Base-by-base conservation (phyloP, 768 basidiomycete genomes). In the Lactifluus volemus region DNA sequence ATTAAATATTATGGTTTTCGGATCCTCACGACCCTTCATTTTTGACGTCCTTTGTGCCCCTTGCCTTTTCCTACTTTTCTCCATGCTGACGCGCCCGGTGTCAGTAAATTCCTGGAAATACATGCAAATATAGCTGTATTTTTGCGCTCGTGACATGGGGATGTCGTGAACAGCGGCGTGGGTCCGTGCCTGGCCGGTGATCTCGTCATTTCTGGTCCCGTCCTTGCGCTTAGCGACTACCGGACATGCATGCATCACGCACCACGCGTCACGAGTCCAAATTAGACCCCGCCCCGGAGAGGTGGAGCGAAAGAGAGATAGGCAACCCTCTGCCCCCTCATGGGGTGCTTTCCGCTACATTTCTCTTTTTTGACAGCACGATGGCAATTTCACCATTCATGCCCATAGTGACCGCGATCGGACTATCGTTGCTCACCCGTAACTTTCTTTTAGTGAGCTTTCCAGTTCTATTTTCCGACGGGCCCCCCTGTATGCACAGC, bases 71-170 rank as follows among this genome's bases (percentile, higher is more conserved):
- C 30, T 30, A 34, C 34, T 34, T 50, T 45, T 55, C 49, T 38
- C 49, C 60, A 42, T 44, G 44, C 55, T 61, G 55, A 56, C 38
- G 49, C 60, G 45, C 36, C 38, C 17, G 55, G 51, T 62, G 61
- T 62, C 61, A 53, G 1, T 19, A 52, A 44, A 25, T 52, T 52
- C 42, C 50, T 42, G 55, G 61, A 53, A 62, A 57, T 58, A 5
- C 47, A 19, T 30, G 50, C 61, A 53, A 53, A 62, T 58, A 62
- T 58, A 9, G 55, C 15, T 34, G 55, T 52, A 47, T 52, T 48
- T 50, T 61, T 61, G 61, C 51, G 51, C 61, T 62, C 61, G 61
- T 62, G 61, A 62, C 56, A 53, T 55, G 44, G 6, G 29, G 36
- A 48, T 61, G 53, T 61, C 44, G 29, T 55, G 44, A 53, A 21